phyloP scores from a whole-genome alignment of 306 rosid species.

The Benincasa hispida region DNA sequence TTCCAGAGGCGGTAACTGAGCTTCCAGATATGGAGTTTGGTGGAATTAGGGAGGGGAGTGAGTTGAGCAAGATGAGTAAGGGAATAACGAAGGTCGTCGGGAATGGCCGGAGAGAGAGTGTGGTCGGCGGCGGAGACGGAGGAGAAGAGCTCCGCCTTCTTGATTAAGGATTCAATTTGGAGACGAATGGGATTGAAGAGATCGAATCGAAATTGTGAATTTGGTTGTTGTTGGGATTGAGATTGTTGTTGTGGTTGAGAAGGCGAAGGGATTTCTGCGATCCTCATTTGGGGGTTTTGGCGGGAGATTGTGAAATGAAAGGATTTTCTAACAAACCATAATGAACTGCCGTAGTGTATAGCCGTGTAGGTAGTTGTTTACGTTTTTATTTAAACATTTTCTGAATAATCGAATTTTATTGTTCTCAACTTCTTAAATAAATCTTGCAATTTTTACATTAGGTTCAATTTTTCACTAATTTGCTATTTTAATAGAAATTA shows the following conservation, averaged over 20 bases:
- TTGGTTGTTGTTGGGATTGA: conserved; percentile 14
- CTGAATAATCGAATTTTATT: too few species aligned
- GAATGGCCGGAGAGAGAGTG: conserved; percentile 18
- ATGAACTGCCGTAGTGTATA: background rate
- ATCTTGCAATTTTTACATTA: too few species aligned
- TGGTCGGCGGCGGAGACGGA: conserved; percentile 16
- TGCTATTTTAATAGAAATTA: too few species aligned
- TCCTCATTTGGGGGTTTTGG: conserved; percentile 54
- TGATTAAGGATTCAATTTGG: conserved; percentile 46
- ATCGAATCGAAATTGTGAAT: conserved; percentile 12
- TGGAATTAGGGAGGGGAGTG: conserved; percentile 43
- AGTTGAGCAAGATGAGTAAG: conserved; percentile 36
- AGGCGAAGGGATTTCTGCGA: conserved; percentile 56
- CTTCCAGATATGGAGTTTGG: conserved; percentile 67
- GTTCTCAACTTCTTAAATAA: too few species aligned
- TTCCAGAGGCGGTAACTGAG: conserved; percentile 95
- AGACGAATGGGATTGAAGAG: conserved; percentile 21
- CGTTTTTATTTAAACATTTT: background rate
- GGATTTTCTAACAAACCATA: background rate
- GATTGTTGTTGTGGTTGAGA: conserved; percentile 11
- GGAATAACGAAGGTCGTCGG: conserved; percentile 36
- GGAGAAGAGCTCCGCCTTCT: conserved; percentile 40
- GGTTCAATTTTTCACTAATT: too few species aligned
- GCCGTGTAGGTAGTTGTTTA: background rate
- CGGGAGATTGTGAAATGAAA: conserved; percentile 23